These are phyloP conservation scores for Nannochloropsis oceanica DNA, from an alignment of 108 stramenopile genomes.

Conservation along the genomic window DNA sequence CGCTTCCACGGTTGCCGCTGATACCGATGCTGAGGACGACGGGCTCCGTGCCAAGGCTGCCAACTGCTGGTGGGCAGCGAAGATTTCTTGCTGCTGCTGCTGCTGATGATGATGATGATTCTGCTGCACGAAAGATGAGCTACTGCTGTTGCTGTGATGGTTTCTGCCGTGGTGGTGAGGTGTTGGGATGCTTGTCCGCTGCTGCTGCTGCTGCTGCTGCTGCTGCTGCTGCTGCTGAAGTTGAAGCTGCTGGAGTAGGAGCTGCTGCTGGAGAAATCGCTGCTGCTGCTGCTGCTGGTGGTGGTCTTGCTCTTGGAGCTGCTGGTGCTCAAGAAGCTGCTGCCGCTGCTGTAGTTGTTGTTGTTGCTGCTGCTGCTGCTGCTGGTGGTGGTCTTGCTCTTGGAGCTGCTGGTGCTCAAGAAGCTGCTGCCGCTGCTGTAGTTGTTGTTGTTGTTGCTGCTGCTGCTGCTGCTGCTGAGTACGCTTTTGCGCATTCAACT, in stretches of 20 bases:
- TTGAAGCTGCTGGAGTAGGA: no score
- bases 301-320: neutral
- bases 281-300: neutral
- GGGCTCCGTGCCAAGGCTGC: neutral
- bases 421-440: neutral
- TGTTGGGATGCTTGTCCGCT: neutral
- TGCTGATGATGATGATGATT: neutral
- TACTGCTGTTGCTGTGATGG: neutral
- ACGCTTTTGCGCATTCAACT: no score
- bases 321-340: no score
- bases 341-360: neutral
- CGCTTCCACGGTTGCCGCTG: neutral
- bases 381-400: neutral
- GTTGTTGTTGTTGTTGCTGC: neutral
- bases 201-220: neutral
- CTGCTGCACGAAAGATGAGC: neutral
- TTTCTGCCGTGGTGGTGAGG: neutral
- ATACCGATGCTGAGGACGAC: neutral
- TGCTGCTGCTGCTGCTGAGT: neutral
- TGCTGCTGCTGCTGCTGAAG: neutral
- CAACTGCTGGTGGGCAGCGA: neutral
- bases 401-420: no score
- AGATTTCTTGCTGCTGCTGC: neutral
- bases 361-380: neutral
- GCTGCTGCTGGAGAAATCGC: neutral